These are phyloP conservation scores for Plectranthus barbatus DNA, from an alignment of 257 asterid genomes.

Conservation along the genomic window DNA sequence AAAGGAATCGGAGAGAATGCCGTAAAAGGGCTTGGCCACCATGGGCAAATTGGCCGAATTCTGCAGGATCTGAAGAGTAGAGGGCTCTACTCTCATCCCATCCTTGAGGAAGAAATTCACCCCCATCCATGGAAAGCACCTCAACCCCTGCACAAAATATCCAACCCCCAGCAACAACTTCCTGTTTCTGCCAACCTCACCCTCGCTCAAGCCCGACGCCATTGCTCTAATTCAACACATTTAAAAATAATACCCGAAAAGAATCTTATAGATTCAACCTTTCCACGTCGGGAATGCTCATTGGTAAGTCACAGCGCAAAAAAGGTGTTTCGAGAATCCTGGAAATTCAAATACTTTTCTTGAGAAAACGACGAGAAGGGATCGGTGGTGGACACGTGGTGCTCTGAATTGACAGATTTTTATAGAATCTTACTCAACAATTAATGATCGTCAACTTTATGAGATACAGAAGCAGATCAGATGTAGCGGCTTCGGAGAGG, in stretches of 20 bases:
- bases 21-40: constrained; percentile 90
- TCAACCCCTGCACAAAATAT: constrained; percentile 77
- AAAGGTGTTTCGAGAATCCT: neutral
- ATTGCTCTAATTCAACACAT: constrained; percentile 1
- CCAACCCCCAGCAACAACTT: constrained; percentile 77
- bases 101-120: constrained; percentile 85
- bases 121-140: constrained; percentile 98
- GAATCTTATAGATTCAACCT: constrained; percentile 14
- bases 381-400: neutral
- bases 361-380: neutral
- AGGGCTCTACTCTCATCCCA: constrained; percentile 68
- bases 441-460: neutral
- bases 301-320: neutral
- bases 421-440: too few relatives aligned
- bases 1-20: constrained; percentile 76
- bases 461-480: too few relatives aligned
- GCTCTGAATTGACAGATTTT: neutral
- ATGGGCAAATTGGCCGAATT: constrained; percentile 85
- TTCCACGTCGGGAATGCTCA: neutral
- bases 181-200: constrained; percentile 33
- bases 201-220: constrained; percentile 25
- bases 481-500: too few relatives aligned
- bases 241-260: neutral
- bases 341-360: neutral
- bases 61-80: constrained; percentile 88